Conservation (phyloP, 768 basidiomycete species). For the Fistulinella prunicolor region DNA sequence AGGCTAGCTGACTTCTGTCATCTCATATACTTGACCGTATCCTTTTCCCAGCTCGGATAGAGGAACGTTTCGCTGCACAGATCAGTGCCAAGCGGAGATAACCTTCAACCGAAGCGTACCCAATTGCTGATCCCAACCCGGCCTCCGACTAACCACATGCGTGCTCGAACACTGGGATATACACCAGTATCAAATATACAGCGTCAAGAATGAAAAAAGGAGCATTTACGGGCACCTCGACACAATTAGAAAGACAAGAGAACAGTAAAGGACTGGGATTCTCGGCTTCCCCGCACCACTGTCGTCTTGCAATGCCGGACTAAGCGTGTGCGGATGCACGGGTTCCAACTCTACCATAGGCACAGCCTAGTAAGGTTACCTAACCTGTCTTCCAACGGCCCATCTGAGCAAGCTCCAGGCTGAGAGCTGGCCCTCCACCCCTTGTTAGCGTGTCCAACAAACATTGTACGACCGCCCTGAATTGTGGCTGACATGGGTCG, state of each 20-base stretch:
- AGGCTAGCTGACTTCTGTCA: not conserved
- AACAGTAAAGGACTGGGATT: too few relatives aligned
- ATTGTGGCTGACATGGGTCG: too few relatives aligned
- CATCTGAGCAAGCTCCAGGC: slow-evolving; percentile 8
- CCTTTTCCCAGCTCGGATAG: slow-evolving; percentile 67
- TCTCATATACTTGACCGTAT: slow-evolving; percentile 45
- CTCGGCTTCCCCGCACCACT: slow-evolving; percentile 48
- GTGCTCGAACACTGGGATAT: too few relatives aligned
- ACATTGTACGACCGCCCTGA: slow-evolving; percentile 39
- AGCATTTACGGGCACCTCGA: too few relatives aligned
- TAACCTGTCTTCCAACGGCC: slow-evolving; percentile 39
- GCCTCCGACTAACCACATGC: too few relatives aligned
- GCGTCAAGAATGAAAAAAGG: too few relatives aligned
- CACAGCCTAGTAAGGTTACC: slow-evolving; percentile 38
- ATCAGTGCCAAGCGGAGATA: too few relatives aligned
- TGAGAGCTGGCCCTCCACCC: not conserved
- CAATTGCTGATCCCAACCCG: too few relatives aligned
- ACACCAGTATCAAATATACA: too few relatives aligned
- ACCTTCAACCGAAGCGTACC: too few relatives aligned
- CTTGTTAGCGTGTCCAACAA: slow-evolving; percentile 43
- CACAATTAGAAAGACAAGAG: too few relatives aligned
- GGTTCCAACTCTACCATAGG: slow-evolving; percentile 40
- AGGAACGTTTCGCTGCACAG: slow-evolving; percentile 48
- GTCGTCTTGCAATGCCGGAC: slow-evolving; percentile 33
- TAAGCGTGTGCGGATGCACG: slow-evolving; percentile 25